Evolutionary conservation across 2,329 filamentous ascomycete genomes (phyloP), one percentile per base, ranked within the genome.

Genomic region (Cadophora sp.): DNA sequence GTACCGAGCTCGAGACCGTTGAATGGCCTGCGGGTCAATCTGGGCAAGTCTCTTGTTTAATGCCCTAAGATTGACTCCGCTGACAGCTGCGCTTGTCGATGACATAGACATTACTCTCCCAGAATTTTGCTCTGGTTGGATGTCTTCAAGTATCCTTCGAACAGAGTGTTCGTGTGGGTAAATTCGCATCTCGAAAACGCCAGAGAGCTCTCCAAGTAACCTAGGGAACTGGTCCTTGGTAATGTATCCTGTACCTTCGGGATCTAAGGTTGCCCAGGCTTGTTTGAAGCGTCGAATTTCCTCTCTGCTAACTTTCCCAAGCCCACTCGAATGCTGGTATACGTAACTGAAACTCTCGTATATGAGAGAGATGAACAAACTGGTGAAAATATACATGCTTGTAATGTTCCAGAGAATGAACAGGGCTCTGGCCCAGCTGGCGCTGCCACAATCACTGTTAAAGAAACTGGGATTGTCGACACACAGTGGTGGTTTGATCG

Each of bases 361-460:
- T 74, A 99, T 99, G 79, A 99, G 89, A 60, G 96, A 99, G 68
- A 99, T 95, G 79, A 99, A 99, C 77, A 99, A 83, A 77, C 95
- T 97, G 77, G 98, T 95, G 77, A 99, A 99, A 76, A 99, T 97
- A 81, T 99, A 99, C 96, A 99, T 99, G 91, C 95, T 98, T 80
- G 99, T 87, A 76, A 99, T 95, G 83, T 99, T 99, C 96, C 96
- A 99, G 4, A 91, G 89, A 67, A 98, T 94, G 82, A 99, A 99
- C 11, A 99, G 84, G 40, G 90, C 88, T 62, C 94, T 87, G 8
- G 96, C 94, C 94, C 96, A 99, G 48, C 89, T 87, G 62, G 89
- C 87, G 81, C 95, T 97, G 68, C 96, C 96, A 77, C 96, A 99
- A 80, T 99, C 97, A 75, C 93, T 96, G 51, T 92, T 83, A 76